Conservation (phyloP, 1,284 basidiomycete genomes). For the Calocybe gambosa region DNA sequence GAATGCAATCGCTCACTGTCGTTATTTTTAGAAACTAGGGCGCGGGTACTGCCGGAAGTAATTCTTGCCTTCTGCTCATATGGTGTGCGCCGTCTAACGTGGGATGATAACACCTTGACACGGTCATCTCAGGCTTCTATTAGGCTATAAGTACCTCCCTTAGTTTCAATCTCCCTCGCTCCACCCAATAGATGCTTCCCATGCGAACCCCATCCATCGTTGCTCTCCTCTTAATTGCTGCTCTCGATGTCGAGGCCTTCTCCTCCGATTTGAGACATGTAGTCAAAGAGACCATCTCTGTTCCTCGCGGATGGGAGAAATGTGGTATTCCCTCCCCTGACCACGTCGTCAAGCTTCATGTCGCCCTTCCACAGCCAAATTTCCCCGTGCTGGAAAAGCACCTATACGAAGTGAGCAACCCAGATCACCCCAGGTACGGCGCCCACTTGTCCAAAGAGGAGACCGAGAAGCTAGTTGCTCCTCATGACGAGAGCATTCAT, state of each 20-base stretch:
- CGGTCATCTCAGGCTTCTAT: too few relatives aligned
- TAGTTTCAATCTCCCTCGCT: background rate
- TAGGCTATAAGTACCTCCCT: too few relatives aligned
- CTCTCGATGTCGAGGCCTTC: conserved; percentile 14
- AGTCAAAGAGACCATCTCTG: conserved; percentile 32
- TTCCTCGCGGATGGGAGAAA: conserved; percentile 49
- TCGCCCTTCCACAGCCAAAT: conserved; percentile 62
- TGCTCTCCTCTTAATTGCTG: conserved; percentile 9
- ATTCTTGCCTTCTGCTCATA: background rate
- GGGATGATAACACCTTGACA: too few relatives aligned
- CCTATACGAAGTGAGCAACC: conserved; percentile 63
- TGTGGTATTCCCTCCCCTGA: conserved; percentile 37
- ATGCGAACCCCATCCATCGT: conserved; percentile 4
- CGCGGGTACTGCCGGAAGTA: too few relatives aligned
- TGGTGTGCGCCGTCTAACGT: too few relatives aligned
- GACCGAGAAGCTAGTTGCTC: conserved; percentile 54
- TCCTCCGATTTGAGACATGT: conserved; percentile 18
- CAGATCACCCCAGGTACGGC: conserved; percentile 59
- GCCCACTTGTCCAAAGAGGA: conserved; percentile 60
- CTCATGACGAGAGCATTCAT: conserved; percentile 45
- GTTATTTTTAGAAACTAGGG: too few relatives aligned
- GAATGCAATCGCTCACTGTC: too few relatives aligned
- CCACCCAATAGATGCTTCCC: background rate
- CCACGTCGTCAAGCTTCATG: conserved; percentile 50
- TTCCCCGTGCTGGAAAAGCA: conserved; percentile 54